Evolutionary conservation across 75 land plant genomes (phyloP).

Genomic region (Cunninghamia lanceolata): DNA sequence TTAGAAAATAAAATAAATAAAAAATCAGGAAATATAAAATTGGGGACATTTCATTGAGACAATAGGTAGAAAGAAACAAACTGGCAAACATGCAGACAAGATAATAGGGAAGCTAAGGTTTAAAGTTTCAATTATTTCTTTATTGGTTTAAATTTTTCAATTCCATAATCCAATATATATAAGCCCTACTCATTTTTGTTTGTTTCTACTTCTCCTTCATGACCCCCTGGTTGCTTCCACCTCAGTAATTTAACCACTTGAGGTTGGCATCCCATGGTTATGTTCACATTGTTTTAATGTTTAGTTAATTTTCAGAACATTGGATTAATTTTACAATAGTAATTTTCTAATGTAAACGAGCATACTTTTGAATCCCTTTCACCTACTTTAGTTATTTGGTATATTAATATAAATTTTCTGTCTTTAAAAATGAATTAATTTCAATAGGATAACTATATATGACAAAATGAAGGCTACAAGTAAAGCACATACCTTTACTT

Average conservation of each 20-base stretch:
- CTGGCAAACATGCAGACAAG: background rate
- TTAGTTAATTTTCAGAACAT: background rate
- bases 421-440: background rate
- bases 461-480: background rate
- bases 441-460: conserved; percentile 3
- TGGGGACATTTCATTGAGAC: too few species aligned
- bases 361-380: background rate
- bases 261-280: background rate
- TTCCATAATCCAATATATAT: background rate
- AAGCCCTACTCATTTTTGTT: background rate
- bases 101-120: background rate
- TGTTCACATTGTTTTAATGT: background rate
- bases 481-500: conserved; percentile 9
- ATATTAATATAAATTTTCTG: background rate
- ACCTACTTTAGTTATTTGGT: background rate
- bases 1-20: too few species aligned
- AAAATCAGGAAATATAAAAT: too few species aligned
- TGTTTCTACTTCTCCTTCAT: background rate
- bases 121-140: background rate
- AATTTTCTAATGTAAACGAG: background rate
- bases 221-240: background rate
- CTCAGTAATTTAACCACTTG: background rate
- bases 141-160: background rate
- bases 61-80: background rate
- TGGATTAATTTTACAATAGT: background rate